A percentile compares a stretch with the other conserved stretches of the same genome.
phyloP scores from a whole-genome alignment of 1,284 basidiomycete species.

The Ganoderma sp. region DNA sequence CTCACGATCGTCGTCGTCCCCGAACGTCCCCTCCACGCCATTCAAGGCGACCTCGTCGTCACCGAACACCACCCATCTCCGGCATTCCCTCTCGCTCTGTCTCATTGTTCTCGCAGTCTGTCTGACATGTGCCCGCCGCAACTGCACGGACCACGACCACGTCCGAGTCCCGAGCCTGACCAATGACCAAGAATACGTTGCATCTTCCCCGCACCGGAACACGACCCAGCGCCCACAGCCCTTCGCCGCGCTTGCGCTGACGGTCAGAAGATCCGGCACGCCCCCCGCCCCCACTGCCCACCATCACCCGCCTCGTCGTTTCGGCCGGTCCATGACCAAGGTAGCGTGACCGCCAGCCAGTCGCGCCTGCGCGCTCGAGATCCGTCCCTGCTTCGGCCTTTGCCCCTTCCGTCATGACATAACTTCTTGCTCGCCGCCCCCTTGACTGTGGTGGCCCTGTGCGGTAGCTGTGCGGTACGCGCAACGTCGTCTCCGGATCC shows the following conservation, averaged over 20 bases:
- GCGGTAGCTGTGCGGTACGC: constrained; percentile 1
- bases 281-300: constrained; percentile 10
- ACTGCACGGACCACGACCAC: constrained; percentile 2
- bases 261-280: constrained; percentile 30
- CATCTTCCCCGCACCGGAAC: constrained; percentile 15
- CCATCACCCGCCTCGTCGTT: constrained; percentile 14
- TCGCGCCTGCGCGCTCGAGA: constrained; percentile 17
- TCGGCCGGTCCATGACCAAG: constrained; percentile 28
- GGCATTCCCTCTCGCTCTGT: constrained; percentile 8
- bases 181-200: constrained; percentile 5
- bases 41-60: constrained; percentile 6
- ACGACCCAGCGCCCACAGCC: constrained; percentile 12
- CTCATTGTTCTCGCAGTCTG: neutral
- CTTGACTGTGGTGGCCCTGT: neutral
- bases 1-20: constrained; percentile 1
- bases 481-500: neutral
- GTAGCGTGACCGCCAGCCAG: constrained; percentile 27
- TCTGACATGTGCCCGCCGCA: constrained; percentile 8
- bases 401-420: neutral
- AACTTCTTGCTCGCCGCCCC: neutral
- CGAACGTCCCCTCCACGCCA: neutral
- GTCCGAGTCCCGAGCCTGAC: constrained; percentile 2
- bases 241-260: constrained; percentile 2
- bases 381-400: neutral
- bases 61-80: neutral